Base-by-base conservation (phyloP, 2,329 filamentous ascomycete species). In the Pseudogymnoascus sp. region DNA sequence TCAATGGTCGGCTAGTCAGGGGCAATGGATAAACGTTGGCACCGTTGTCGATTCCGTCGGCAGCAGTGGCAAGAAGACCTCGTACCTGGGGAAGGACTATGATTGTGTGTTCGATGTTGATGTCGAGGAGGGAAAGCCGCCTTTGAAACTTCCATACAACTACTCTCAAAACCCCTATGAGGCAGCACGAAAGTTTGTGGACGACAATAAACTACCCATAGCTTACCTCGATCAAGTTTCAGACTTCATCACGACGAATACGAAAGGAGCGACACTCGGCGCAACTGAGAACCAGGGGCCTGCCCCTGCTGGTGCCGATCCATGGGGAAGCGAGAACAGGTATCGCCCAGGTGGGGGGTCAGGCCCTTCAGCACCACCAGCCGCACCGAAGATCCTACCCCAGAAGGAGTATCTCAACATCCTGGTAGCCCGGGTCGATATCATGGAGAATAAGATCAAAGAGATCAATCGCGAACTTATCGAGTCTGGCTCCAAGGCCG, bases 41-140 rank as follows among this genome's bases (percentile, higher is more conserved):
- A 96, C 92, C 0, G 93, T 99, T 0, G 95, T 98, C 10, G 91
- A 96, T 69, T 86, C 91, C 3, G 90, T 89, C 4, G 91, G 89
- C 38, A 96, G 91, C 72, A 91, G 87, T 67, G 90, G 91, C 10
- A 86, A 86, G 64, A 92, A 93, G 76, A 85, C 86, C 6, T 82
- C 87, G 64, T 89, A 93, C 72, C 81, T 90, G 1, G 93, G 93
- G 33, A 85, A 96, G 72, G 90, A 93, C 65, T 99, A 96, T 74
- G 95, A 99, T 73, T 97, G 89, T 71, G 93, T 99, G 7, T 98
- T 98, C 69, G 93, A 97, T 72, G 93, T 97, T 26, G 93, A 96
- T 70, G 96, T 97, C 66, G 91, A 96, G 73, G 93, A 97, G 71
- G 93, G 92, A 61, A 93, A 96, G 72, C 93, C 93, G 11, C 86